A percentile compares a stretch with the other conserved stretches of the same genome.
phyloP scores from a whole-genome alignment of 179 eudicot genomes.

The Beta lomatogona region DNA sequence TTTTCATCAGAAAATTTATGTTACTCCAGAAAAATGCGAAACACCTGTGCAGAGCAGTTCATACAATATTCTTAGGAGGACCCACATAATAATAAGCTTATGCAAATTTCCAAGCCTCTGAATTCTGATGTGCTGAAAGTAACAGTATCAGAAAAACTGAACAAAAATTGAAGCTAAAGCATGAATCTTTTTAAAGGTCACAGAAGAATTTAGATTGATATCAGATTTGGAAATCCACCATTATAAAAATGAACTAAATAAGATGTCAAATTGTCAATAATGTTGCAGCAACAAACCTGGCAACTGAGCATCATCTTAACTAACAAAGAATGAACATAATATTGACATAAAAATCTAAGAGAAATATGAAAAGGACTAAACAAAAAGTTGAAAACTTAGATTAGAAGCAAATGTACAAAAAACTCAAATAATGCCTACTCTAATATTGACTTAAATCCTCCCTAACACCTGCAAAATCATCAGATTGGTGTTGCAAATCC shows the following conservation, averaged over 20 bases:
- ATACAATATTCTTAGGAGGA: neutral
- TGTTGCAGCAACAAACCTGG: conserved; percentile 1
- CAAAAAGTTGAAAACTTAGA: conserved; percentile 27
- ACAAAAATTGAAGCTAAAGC: neutral
- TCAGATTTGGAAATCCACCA: neutral
- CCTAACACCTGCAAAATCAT: conserved; percentile 23
- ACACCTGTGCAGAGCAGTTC: neutral
- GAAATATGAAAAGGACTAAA: conserved; percentile 18
- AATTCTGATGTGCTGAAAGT: neutral
- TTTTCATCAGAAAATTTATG: neutral
- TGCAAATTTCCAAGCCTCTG: neutral
- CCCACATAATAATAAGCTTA: neutral
- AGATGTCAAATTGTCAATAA: conserved; percentile 7
- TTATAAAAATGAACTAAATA: neutral
- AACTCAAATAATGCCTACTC: neutral
- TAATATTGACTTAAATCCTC: conserved; percentile 24
- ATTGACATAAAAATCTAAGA: conserved; percentile 18
- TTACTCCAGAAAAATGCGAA: neutral
- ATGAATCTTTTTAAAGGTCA: neutral
- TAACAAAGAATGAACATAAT: conserved; percentile 24
- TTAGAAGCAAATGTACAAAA: conserved; percentile 32
- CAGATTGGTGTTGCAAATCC: conserved; percentile 15
- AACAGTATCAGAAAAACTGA: conserved; percentile 4
- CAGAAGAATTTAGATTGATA: neutral
- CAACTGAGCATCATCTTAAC: conserved; percentile 21